phyloP scores from a whole-genome alignment of 805 yeast species.

The Zygoascus bituminiphila region DNA sequence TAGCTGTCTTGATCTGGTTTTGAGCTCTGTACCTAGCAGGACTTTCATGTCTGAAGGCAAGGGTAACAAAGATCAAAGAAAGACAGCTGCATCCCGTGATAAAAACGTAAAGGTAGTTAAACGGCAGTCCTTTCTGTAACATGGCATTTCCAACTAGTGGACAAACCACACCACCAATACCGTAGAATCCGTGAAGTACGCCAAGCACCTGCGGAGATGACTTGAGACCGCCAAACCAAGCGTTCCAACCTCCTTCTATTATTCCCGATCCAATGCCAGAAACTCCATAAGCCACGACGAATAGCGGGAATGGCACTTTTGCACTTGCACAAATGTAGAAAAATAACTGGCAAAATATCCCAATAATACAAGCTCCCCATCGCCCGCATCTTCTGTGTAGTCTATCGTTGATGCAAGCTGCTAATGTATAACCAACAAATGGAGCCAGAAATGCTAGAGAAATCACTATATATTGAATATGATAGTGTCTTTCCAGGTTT shows the following conservation, averaged over 20 bases:
- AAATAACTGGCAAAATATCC: constrained; percentile 29
- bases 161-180: constrained; percentile 61
- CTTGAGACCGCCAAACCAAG: constrained; percentile 40
- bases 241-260: constrained; percentile 47
- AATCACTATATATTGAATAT: constrained; percentile 39
- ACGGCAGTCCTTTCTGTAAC: constrained; percentile 40
- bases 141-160: constrained; percentile 57
- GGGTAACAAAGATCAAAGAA: constrained; percentile 30
- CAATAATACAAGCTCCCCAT: constrained; percentile 36
- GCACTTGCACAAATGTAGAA: constrained; percentile 35
- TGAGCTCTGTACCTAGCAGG: constrained; percentile 10
- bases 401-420: constrained; percentile 42
- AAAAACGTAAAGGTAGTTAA: constrained; percentile 51
- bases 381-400: constrained; percentile 41
- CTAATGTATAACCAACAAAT: constrained; percentile 45
- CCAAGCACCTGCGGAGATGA: constrained; percentile 55
- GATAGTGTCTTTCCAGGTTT: constrained; percentile 39
- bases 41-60: constrained; percentile 36
- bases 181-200: constrained; percentile 58
- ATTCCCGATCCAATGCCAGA: constrained; percentile 51
- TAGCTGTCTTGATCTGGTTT: constrained; percentile 3
- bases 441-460: constrained; percentile 46
- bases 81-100: constrained; percentile 34
- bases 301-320: constrained; percentile 36
- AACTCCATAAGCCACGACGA: constrained; percentile 34